Evolutionary conservation across 352 stramenopile species (phyloP).

Genomic region (Achlya hypogyna): DNA sequence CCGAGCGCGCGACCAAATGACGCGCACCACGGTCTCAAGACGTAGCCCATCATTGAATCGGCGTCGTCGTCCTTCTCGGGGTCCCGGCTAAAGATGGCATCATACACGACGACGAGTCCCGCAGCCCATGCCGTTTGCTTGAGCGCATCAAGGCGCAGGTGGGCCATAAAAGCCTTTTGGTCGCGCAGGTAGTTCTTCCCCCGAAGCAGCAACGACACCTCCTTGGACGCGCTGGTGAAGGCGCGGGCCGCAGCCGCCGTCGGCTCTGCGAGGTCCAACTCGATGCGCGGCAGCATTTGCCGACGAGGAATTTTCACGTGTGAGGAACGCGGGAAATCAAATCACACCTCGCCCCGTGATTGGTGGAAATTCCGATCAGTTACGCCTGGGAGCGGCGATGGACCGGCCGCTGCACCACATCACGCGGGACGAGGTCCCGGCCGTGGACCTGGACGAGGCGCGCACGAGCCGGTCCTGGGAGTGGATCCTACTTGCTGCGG

Average conservation of each 20-base stretch:
- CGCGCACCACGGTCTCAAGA: neutral
- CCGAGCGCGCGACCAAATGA: neutral
- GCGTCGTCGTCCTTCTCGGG: neutral
- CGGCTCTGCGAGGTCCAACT: too few species aligned
- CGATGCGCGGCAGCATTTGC: too few species aligned
- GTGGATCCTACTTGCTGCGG: conserved; percentile 62
- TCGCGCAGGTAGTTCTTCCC: conserved; percentile 22
- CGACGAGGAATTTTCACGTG: too few species aligned
- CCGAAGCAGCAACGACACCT: conserved; percentile 50
- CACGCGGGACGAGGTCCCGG: conserved; percentile 26
- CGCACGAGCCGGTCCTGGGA: conserved; percentile 47
- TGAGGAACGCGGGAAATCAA: neutral
- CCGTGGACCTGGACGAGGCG: conserved; percentile 40
- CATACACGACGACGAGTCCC: neutral
- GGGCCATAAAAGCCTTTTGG: conserved; percentile 8
- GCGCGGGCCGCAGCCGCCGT: conserved; percentile 26
- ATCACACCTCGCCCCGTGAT: neutral
- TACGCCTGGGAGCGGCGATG: neutral
- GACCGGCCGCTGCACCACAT: conserved; percentile 9
- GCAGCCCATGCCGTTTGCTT: neutral
- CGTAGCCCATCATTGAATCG: neutral
- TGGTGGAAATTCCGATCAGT: neutral
- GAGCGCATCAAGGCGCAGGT: neutral
- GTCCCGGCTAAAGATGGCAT: neutral
- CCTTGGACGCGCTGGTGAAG: conserved; percentile 31